phyloP scores from a whole-genome alignment of 2,329 filamentous ascomycete species.

The Xylaria sp. region DNA sequence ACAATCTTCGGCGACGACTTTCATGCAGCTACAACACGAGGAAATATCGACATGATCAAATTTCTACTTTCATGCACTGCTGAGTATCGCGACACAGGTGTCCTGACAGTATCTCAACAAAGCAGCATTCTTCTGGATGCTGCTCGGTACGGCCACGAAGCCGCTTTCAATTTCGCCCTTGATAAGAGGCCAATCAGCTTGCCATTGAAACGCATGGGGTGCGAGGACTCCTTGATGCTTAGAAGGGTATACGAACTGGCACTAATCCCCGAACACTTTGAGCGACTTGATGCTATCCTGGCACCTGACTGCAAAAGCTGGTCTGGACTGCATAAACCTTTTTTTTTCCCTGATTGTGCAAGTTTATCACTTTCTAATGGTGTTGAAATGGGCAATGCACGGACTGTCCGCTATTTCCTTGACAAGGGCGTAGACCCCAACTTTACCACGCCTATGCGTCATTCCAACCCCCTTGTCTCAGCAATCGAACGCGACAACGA shows the following conservation, averaged over 20 bases:
- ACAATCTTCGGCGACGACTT: neutral
- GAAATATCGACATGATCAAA: conserved; percentile 10
- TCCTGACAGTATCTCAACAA: neutral
- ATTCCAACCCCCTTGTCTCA: neutral
- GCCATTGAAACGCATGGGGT: no score
- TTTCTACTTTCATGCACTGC: conserved; percentile 5
- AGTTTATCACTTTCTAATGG: no score
- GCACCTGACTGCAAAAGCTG: no score
- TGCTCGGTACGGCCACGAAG: neutral
- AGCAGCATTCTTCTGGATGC: neutral
- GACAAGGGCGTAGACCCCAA: neutral
- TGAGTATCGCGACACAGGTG: neutral
- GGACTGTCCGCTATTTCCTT: neutral
- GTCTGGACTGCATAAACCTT: no score
- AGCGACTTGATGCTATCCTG: neutral
- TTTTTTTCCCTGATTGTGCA: no score
- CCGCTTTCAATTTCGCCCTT: conserved; percentile 12
- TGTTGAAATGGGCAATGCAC: no score
- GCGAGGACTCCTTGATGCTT: no score
- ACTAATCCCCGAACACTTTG: neutral
- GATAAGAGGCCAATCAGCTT: no score
- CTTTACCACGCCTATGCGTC: no score
- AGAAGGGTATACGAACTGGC: no score
- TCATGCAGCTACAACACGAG: neutral
- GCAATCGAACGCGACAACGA: neutral